Evolutionary conservation across 495 filamentous ascomycete species (phyloP).

Genomic region (Penicillium bialowiezense): DNA sequence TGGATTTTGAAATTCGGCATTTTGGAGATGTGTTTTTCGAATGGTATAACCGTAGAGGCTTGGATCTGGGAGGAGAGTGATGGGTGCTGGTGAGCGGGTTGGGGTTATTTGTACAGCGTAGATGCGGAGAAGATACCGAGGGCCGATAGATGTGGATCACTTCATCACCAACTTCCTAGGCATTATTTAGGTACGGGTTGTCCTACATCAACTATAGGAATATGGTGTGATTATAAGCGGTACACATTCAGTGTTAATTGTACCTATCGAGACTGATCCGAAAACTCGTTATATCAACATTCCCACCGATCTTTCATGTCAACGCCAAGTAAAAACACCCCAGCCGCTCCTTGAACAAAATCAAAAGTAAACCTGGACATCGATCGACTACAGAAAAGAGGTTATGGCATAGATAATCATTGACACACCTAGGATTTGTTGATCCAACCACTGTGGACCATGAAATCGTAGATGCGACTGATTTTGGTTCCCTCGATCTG

Average conservation of each 20-base stretch:
- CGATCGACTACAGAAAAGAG: conserved; percentile 7
- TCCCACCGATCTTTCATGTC: background rate
- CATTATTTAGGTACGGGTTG: too few species aligned
- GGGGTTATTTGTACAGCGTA: background rate
- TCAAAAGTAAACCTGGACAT: conserved; percentile 17
- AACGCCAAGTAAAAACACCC: conserved; percentile 19
- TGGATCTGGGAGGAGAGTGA: background rate
- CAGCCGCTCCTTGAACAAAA: conserved; percentile 14
- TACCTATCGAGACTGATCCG: background rate
- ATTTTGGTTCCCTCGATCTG: conserved; percentile 65
- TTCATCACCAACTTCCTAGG: background rate
- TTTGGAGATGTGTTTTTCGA: background rate
- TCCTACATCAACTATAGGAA: too few species aligned
- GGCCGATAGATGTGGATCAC: conserved; percentile 21
- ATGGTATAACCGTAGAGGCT: too few species aligned
- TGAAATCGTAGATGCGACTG: conserved; percentile 85
- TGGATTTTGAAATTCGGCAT: conserved; percentile 30
- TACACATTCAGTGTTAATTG: background rate
- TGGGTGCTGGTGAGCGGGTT: too few species aligned
- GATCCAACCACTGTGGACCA: conserved; percentile 90
- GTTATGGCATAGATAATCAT: conserved; percentile 1
- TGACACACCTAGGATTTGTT: conserved; percentile 54
- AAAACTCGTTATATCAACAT: conserved; percentile 10
- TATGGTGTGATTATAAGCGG: background rate
- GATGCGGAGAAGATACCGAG: conserved; percentile 34